Evolutionary conservation across 495 filamentous ascomycete species (phyloP).

Genomic region (Bombardia bombarda): DNA sequence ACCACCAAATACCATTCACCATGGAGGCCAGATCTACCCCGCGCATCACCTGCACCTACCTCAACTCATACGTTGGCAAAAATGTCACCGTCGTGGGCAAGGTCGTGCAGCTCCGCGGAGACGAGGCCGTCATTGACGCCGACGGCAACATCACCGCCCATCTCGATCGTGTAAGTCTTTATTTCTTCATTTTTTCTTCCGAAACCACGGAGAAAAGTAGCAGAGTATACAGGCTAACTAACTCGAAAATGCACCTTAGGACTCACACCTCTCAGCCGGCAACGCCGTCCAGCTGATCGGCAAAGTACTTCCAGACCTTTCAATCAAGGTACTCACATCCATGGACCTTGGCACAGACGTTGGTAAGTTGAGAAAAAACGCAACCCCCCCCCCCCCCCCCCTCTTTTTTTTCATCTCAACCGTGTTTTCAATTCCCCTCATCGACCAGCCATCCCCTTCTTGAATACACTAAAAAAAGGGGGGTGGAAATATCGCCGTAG

Average conservation of each 20-base stretch:
- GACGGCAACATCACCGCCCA: constrained; percentile 64
- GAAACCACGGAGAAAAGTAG: not conserved
- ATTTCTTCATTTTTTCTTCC: not conserved
- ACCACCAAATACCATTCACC: not conserved
- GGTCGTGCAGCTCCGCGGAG: constrained; percentile 70
- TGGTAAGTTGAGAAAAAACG: constrained; percentile 37
- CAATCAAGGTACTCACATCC: constrained; percentile 64
- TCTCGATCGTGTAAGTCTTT: constrained; percentile 56
- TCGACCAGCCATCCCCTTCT: too few relatives aligned
- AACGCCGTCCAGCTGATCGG: constrained; percentile 84
- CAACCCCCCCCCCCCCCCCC: not conserved
- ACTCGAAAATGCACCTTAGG: constrained; percentile 31
- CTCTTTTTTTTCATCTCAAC: constrained; percentile 1
- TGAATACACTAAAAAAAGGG: too few relatives aligned
- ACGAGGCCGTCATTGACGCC: constrained; percentile 69
- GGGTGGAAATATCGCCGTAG: too few relatives aligned
- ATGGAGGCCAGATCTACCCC: constrained; percentile 54
- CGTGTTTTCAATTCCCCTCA: too few relatives aligned
- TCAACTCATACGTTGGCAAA: constrained; percentile 59
- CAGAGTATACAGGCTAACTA: not conserved
- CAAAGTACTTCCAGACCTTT: constrained; percentile 76
- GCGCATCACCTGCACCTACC: constrained; percentile 59
- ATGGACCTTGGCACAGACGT: constrained; percentile 71
- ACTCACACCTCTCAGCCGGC: constrained; percentile 68
- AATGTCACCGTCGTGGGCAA: constrained; percentile 83